Evolutionary conservation across 768 basidiomycete genomes (phyloP), one percentile per base, ranked within the genome.

Genomic region (Lactifluus hygrophoroides): DNA sequence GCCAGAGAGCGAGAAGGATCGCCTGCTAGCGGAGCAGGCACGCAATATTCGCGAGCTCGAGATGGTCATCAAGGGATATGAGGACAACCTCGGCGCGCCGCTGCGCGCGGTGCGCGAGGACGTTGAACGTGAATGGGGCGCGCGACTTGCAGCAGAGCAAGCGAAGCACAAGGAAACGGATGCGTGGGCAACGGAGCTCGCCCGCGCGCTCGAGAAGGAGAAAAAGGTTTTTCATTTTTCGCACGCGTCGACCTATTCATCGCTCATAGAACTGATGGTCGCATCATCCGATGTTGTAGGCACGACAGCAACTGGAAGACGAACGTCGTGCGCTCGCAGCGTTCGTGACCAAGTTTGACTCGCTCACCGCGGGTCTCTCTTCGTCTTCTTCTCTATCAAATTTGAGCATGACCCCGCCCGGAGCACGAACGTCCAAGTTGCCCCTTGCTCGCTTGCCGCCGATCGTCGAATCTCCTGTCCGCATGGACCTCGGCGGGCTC

Each of bases 261-360:
- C 34, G 11, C 5, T 30, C 54, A n/a, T 14, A 14, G 17, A 35
- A 9, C 45, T 45, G 55, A 54, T 51, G n/a, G n/a, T n/a, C n/a
- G n/a, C n/a, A 57, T 35, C 38, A 47, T 23, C 13, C 19, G 30
- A 14, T 11, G 25, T 1, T 11, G 6, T 61, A 86, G 85, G 66
- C 74, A 58, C 74, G 87, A 50, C 68, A 73, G 34, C 84, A 83
- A 63, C 70, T 91, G 51, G 89, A 92, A 68, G 85, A 85, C 44
- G 89, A 92, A 71, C 80, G 89, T 37, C 76, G 82, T 23, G 90
- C 88, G 9, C 75, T 93, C 40, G 81, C 86, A 3, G 79, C 88
- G 6, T 93, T 93, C 65, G 90, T 93, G 45, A 77, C 76, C 69
- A 89, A 87, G 69, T 90, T 92, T 66, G 90, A 93, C 70, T 77